Conservation (phyloP, 331 rosid genomes). For the Malus hybrid region DNA sequence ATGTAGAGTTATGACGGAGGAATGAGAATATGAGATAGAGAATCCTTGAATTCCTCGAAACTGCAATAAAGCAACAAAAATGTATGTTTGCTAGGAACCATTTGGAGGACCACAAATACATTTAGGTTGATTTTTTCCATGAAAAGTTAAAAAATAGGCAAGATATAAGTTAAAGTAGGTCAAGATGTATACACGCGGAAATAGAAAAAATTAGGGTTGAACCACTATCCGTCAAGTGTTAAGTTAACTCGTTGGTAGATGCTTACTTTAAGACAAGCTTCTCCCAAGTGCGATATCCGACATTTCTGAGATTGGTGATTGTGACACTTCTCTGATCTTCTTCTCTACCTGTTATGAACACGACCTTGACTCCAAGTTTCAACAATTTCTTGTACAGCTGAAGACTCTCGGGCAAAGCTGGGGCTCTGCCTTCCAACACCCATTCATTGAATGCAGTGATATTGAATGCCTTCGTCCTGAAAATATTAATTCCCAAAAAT, state of each 20-base stretch:
- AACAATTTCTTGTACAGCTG: constrained; percentile 31
- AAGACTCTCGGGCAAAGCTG: constrained; percentile 42
- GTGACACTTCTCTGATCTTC: constrained; percentile 10
- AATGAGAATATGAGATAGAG: too few species aligned
- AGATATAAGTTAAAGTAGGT: background rate
- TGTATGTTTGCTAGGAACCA: background rate
- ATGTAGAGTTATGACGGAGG: too few species aligned
- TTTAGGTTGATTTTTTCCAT: background rate
- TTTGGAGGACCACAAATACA: background rate
- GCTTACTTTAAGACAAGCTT: constrained; percentile 40
- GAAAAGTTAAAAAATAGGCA: background rate
- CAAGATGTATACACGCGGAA: background rate
- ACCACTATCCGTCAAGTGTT: background rate
- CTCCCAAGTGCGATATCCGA: constrained; percentile 37
- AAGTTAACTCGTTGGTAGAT: background rate
- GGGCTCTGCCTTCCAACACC: constrained; percentile 25
- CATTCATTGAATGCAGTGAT: constrained; percentile 16
- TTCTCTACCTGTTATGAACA: constrained; percentile 46
- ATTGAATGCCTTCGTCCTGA: constrained; percentile 28
- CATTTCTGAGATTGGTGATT: constrained; percentile 22
- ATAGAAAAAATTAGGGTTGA: background rate
- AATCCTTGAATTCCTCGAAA: too few species aligned
- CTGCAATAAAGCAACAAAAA: too few species aligned
- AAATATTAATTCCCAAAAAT: background rate
- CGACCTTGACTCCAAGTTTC: constrained; percentile 33